Evolutionary conservation across 23 red algal species (phyloP).

Genomic region (Gracilariopsis chorda): DNA sequence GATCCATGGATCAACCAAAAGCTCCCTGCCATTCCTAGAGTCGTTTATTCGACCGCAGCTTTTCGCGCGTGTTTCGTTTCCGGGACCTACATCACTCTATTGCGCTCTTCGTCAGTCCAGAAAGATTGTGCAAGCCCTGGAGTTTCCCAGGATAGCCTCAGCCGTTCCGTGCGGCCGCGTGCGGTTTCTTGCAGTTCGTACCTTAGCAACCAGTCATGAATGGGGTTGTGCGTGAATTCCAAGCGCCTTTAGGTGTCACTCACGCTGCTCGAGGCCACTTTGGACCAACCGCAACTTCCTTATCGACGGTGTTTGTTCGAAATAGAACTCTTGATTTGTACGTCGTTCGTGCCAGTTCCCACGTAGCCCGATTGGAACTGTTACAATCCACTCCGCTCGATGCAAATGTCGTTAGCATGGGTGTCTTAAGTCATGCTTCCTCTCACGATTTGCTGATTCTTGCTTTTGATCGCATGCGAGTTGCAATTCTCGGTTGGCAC

Average conservation of each 20-base stretch:
- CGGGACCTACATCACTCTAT: too few relatives aligned
- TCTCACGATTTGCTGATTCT: conserved; percentile 36
- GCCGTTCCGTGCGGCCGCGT: too few relatives aligned
- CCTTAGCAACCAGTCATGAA: too few relatives aligned
- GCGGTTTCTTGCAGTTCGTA: too few relatives aligned
- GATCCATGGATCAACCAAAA: too few relatives aligned
- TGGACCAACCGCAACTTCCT: conserved; percentile 23
- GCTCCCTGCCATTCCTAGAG: too few relatives aligned
- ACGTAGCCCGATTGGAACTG: conserved; percentile 28
- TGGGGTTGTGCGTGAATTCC: conserved; percentile 59
- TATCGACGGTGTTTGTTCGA: conserved; percentile 42
- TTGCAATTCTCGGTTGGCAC: conserved; percentile 62
- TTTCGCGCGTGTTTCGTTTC: too few relatives aligned
- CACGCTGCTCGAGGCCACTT: conserved; percentile 62
- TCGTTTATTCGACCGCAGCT: too few relatives aligned
- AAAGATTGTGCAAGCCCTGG: too few relatives aligned
- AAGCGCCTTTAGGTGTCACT: conserved; percentile 62
- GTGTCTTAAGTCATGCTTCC: conserved; percentile 5
- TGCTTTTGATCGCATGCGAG: conserved; percentile 56
- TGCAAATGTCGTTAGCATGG: conserved; percentile 22
- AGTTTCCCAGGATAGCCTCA: too few relatives aligned
- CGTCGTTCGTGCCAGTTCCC: conserved; percentile 50
- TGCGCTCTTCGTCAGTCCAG: too few relatives aligned
- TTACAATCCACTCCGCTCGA: conserved; percentile 31
- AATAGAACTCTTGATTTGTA: conserved; percentile 68